Percentiles rank a stretch among this genome's conserved stretches.
Evolutionary conservation across 2,329 filamentous ascomycete species (phyloP).

Genomic region (Apiospora rasikravindrae): DNA sequence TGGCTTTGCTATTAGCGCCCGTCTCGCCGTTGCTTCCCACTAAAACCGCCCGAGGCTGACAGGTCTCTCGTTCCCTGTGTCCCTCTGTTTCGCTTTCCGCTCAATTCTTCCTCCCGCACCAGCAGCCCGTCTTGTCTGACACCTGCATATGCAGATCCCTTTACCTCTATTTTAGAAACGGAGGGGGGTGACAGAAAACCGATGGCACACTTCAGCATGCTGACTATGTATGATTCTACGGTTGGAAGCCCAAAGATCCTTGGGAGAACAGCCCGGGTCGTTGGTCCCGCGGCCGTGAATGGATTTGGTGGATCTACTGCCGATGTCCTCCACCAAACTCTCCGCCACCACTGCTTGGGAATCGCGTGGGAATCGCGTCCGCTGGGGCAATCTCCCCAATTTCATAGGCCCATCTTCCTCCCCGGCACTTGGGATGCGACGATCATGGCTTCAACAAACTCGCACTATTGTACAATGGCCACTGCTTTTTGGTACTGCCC

Average conservation of each 20-base stretch:
- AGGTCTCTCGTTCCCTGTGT: too few relatives aligned
- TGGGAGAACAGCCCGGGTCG: background rate
- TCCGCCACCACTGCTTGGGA: background rate
- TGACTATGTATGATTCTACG: background rate
- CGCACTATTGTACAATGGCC: background rate
- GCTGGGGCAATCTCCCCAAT: constrained; percentile 7
- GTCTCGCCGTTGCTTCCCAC: constrained; percentile 13
- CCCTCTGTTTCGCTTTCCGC: background rate
- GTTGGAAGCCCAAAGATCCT: background rate
- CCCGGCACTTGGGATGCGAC: background rate
- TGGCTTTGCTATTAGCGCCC: background rate
- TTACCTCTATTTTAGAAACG: background rate
- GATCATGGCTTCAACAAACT: background rate
- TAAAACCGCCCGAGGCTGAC: constrained; percentile 7
- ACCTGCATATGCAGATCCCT: background rate
- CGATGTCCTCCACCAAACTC: constrained; percentile 9
- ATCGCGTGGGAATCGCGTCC: constrained; percentile 3
- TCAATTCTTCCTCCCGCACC: background rate
- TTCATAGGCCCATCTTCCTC: background rate
- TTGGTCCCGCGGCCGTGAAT: background rate
- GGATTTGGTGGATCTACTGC: background rate
- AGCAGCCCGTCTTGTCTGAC: background rate
- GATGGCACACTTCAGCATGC: background rate
- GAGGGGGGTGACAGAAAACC: background rate
- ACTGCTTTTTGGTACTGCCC: background rate